A percentile compares a stretch with the other conserved stretches of the same genome.
Evolutionary conservation across 345 rosid genomes (phyloP).

Genomic region (Aurinia saxatilis): DNA sequence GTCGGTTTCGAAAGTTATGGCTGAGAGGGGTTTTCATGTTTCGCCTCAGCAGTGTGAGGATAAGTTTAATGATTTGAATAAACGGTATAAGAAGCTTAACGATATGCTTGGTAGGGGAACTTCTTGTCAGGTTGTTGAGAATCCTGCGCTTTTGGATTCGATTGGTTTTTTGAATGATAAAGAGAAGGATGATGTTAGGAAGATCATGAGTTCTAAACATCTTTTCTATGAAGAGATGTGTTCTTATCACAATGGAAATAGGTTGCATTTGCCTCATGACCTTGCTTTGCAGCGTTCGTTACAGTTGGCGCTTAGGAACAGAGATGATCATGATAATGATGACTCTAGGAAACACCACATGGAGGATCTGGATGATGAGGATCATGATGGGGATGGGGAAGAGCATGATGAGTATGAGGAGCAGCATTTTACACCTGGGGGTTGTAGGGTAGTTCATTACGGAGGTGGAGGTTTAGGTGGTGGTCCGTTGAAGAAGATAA

Average conservation of each 20-base stretch:
- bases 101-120: constrained; percentile 95
- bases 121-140: constrained; percentile 88
- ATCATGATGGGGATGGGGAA: constrained; percentile 64
- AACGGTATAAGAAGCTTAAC: constrained; percentile 84
- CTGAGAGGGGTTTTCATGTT: constrained; percentile 75
- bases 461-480: constrained; percentile 30
- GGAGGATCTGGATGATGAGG: constrained; percentile 77
- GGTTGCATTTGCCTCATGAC: constrained; percentile 89
- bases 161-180: constrained; percentile 63
- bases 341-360: constrained; percentile 44
- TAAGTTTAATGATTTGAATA: constrained; percentile 89
- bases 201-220: constrained; percentile 81
- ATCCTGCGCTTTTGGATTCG: constrained; percentile 66
- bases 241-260: constrained; percentile 80
- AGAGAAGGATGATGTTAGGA: constrained; percentile 80
- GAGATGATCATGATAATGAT: constrained; percentile 70
- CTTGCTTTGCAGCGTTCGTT: constrained; percentile 69
- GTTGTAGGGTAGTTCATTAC: constrained; percentile 32
- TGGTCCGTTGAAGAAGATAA: constrained; percentile 52
- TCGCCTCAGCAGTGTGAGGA: constrained; percentile 97
- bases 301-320: constrained; percentile 61
- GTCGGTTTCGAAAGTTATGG: constrained; percentile 79
- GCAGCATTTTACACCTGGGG: constrained; percentile 39
- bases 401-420: constrained; percentile 68
- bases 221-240: constrained; percentile 98